Evolutionary conservation across 176 grass and related monocot genomes (phyloP), one percentile per base, ranked within the genome.

Genomic region (Musa acuminata): DNA sequence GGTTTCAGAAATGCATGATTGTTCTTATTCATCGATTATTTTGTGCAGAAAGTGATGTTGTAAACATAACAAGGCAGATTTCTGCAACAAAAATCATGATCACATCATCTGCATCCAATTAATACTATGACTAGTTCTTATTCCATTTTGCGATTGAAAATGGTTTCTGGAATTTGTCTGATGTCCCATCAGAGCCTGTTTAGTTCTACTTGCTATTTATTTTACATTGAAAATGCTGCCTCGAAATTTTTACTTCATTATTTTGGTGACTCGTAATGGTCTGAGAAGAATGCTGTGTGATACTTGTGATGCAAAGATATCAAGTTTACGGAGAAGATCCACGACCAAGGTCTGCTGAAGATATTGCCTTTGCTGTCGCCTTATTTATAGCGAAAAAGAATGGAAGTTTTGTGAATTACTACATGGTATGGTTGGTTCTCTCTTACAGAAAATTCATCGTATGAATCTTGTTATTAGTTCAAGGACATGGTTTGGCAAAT

Each of bases 361-460:
- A 98, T 64, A 82, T 93, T 8, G 73, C 95, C 21, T 98, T 98
- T 75, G 74, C 90, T 76, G 82, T 86, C 62, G 84, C 90, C 69
- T 72, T 82, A 29, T 98, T 93, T 57, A 82, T 98, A 53, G 95
- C 90, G 55, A 91, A 71, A 71, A 98, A 87, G 72, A 80, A 83
- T 52, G 95, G 95, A 74, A 98, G 86, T 59, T 98, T 89, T 89
- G 88, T 98, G 75, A 98, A 89, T 77, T 98, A 98, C 75, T 98
- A 93, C 84, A 98, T 98, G 95, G 90, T 98, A 93, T 53, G 23
- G 20, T 83, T 53, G 23, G 20, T 83, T 67, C 8, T n/a, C n/a
- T 35, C 5, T 66, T 62, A 27, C 26, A 27, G 26, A 27, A 27
- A 27, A 27, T 27, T 27, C 26, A 27, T 27, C 26, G 2, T 27